Conservation (phyloP, 2,329 filamentous ascomycete genomes). For the Pseudopithomyces chartarum region DNA sequence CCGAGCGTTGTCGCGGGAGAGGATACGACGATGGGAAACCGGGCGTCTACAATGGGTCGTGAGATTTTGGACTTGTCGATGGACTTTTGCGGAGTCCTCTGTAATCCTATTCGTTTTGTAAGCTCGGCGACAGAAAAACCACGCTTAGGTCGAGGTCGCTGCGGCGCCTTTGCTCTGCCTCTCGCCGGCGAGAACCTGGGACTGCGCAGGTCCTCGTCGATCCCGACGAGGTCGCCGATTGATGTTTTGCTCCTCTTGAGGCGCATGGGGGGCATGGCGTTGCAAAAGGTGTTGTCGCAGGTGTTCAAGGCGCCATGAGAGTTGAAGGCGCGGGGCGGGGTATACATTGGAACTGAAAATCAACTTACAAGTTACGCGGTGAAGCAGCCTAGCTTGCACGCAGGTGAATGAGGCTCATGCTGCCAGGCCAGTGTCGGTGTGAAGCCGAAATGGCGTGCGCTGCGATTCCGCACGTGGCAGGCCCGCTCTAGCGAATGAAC, state of each 20-base stretch:
- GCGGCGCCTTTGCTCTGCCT: slow-evolving; percentile 12
- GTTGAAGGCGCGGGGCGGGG: slow-evolving; percentile 6
- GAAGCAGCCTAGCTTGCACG: slow-evolving; percentile 16
- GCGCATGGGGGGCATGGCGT: slow-evolving; percentile 15
- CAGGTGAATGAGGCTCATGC: slow-evolving; percentile 35
- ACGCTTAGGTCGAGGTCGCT: slow-evolving; percentile 17
- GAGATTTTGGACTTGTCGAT: slow-evolving; percentile 33
- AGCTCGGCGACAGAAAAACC: slow-evolving; percentile 36
- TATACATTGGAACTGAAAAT: slow-evolving; percentile 9
- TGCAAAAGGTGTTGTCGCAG: neutral
- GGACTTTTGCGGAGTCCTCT: slow-evolving; percentile 20
- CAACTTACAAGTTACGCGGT: slow-evolving; percentile 26
- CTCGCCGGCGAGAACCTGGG: neutral
- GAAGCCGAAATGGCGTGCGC: slow-evolving; percentile 20
- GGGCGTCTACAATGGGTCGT: slow-evolving; percentile 25
- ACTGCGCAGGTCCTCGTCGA: slow-evolving; percentile 10
- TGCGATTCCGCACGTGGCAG: slow-evolving; percentile 2
- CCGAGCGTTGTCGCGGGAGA: slow-evolving; percentile 14
- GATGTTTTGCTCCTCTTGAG: slow-evolving; percentile 30
- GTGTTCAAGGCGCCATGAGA: neutral
- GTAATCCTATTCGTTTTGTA: slow-evolving; percentile 30
- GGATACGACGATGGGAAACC: slow-evolving; percentile 21
- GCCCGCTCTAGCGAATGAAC: slow-evolving; percentile 7
- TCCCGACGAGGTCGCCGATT: slow-evolving; percentile 21
- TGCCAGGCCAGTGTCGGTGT: slow-evolving; percentile 22